Evolutionary conservation across 192 early-diverging fungal genomes (phyloP), one percentile per base, ranked within the genome.

Genomic region (Linnemannia exigua): DNA sequence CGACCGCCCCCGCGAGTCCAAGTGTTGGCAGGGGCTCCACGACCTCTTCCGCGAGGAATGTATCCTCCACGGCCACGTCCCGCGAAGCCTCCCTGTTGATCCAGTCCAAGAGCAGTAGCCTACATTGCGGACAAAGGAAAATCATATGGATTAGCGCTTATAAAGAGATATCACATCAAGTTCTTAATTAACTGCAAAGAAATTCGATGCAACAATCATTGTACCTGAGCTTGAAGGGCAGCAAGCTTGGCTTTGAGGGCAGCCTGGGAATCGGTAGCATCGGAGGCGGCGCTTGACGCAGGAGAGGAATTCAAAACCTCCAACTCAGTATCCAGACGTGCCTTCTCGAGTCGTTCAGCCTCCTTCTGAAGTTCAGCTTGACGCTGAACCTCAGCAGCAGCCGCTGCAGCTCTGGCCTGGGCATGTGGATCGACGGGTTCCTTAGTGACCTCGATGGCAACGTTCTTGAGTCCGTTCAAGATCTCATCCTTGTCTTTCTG

Each of bases 211-310:
- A 22, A 15, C 31, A 22, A 7, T 70, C n/a, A 33, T 19, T 69
- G 72, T 88, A 94, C 94, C 87, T 95, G 88, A 37, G 92, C 90
- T 76, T 94, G 91, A 68, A 96, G 79, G 36, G 83, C 82, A 35
- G 91, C 93, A 74, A 96, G 80, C 47, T 93, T 90, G 15, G 89
- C 90, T 44, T 91, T 90, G 44, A 92, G 69, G 12, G 81, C 89
- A 41, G 91, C 88, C 17, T 89, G 76, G 0, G 87, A 84, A 46
- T 88, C 81, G 11, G 79, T 74, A 44, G 82, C 74, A 17, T 74
- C 75, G 78, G 79, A 76, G 7, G 79, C 36, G 33, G 88, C 76
- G 28, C 68, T 37, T 61, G 73, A 37, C 12, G 48, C 51, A 46
- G 36, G 38, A 4, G 69, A 14, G 22, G 70, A n/a, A 47, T 81